Evolutionary conservation across 2,329 filamentous ascomycete species (phyloP).

Genomic region (Talaromyces piceae): DNA sequence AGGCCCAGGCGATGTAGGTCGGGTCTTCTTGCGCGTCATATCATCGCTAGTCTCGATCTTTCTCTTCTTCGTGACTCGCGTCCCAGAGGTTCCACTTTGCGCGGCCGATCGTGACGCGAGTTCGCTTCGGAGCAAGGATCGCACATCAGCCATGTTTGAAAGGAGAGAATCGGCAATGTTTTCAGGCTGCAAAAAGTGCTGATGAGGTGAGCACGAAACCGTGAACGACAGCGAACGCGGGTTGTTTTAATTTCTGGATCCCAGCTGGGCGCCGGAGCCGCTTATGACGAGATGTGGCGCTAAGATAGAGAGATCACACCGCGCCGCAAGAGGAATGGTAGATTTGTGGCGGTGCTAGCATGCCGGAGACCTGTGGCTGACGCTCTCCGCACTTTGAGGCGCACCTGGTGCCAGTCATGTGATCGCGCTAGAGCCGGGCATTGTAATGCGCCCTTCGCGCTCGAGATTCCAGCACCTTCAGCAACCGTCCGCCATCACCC

Average conservation of each 20-base stretch:
- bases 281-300: slow-evolving; percentile 13
- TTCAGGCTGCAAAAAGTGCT: background rate
- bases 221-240: background rate
- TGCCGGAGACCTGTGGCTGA: background rate
- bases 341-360: background rate
- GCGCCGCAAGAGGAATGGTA: background rate
- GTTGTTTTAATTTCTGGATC: background rate
- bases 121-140: slow-evolving; percentile 70
- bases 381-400: background rate
- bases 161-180: background rate
- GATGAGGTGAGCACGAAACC: background rate
- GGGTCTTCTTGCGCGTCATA: slow-evolving; percentile 37
- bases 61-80: slow-evolving; percentile 45
- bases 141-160: slow-evolving; percentile 64
- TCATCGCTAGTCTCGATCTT: slow-evolving; percentile 42
- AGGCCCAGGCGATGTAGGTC: slow-evolving; percentile 25
- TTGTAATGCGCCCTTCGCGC: background rate
- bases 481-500: slow-evolving; percentile 9
- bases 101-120: slow-evolving; percentile 65
- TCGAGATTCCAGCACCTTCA: slow-evolving; percentile 8
- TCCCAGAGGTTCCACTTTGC: slow-evolving; percentile 34
- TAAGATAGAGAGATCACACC: background rate
- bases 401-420: too few relatives aligned
- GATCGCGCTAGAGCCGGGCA: slow-evolving; percentile 8
- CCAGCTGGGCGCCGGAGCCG: background rate